Evolutionary conservation across 768 basidiomycete species (phyloP).

Genomic region (Cystofilobasidium macerans): DNA sequence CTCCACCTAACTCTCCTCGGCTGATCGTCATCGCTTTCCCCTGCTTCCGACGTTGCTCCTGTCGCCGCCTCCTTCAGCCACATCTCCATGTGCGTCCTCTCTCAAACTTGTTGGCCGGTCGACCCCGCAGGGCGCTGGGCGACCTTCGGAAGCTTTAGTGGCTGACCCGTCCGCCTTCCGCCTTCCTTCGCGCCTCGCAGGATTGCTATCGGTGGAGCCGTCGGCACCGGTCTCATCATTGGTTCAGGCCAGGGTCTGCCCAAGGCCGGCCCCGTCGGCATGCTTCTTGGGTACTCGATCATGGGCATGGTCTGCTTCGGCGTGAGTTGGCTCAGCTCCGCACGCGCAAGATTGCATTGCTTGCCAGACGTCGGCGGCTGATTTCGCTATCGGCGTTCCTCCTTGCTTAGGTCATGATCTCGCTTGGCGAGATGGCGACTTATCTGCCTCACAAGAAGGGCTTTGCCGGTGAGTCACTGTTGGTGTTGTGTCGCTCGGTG

Average conservation of each 20-base stretch:
- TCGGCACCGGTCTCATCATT: slow-evolving; percentile 51
- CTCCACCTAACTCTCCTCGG: neutral
- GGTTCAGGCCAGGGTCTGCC: slow-evolving; percentile 49
- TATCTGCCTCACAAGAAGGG: slow-evolving; percentile 32
- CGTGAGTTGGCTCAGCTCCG: slow-evolving; percentile 30
- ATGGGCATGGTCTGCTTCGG: slow-evolving; percentile 48
- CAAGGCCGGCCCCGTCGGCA: slow-evolving; percentile 50
- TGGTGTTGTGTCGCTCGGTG: neutral
- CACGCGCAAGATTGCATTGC: slow-evolving; percentile 8
- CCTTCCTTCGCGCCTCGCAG: neutral
- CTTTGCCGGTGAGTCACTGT: slow-evolving; percentile 30
- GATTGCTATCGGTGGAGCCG: slow-evolving; percentile 34
- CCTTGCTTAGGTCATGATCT: slow-evolving; percentile 27
- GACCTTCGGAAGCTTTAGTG: neutral
- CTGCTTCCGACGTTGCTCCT: too few relatives aligned
- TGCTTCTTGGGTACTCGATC: slow-evolving; percentile 45
- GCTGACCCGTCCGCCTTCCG: neutral
- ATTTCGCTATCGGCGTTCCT: slow-evolving; percentile 37
- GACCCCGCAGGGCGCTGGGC: neutral
- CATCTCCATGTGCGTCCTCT: neutral
- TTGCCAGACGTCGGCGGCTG: too few relatives aligned
- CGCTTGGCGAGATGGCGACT: slow-evolving; percentile 46
- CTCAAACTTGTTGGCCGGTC: neutral
- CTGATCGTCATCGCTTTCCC: neutral
- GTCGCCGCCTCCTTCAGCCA: neutral